Percentiles rank a stretch among this genome's conserved stretches.
Conservation (phyloP, 1,284 basidiomycete genomes). For the Taiwanofungus camphoratus region DNA sequence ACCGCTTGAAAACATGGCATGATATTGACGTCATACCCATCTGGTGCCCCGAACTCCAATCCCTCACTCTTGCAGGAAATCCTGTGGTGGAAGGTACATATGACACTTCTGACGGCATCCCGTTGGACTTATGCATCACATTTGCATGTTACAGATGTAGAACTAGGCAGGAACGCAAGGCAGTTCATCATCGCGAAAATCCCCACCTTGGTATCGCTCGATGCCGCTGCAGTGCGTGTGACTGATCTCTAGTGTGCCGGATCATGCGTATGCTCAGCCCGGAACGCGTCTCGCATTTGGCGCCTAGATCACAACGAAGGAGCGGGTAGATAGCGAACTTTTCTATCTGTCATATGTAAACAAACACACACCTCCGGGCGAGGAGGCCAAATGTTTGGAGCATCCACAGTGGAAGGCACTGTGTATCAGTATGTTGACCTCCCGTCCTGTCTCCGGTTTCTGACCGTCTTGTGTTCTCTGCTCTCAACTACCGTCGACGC, state of each 20-base stretch:
- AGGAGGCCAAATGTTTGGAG: conserved; percentile 37
- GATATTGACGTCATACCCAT: conserved; percentile 63
- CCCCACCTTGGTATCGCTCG: conserved; percentile 55
- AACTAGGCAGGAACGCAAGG: conserved; percentile 43
- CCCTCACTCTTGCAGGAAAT: conserved; percentile 55
- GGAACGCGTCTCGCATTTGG: conserved; percentile 1
- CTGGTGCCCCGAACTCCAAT: conserved; percentile 62
- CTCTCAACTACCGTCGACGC: background rate
- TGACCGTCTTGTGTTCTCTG: background rate
- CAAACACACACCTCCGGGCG: conserved; percentile 37
- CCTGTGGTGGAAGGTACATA: conserved; percentile 51
- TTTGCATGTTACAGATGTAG: conserved; percentile 31
- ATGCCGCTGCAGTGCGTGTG: conserved; percentile 58
- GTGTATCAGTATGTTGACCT: conserved; percentile 47
- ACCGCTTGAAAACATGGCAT: conserved; percentile 57
- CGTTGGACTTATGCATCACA: conserved; percentile 5
- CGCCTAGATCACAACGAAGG: conserved; percentile 58
- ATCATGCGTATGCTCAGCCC: background rate
- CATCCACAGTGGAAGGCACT: conserved; percentile 64
- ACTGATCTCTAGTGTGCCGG: background rate
- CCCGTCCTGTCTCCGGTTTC: background rate
- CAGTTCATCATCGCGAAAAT: conserved; percentile 72
- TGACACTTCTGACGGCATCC: background rate
- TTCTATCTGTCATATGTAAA: conserved; percentile 72
- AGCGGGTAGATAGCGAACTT: conserved; percentile 82